Evolutionary conservation across 129 eudicot species (phyloP), one percentile per base, ranked within the genome.

Genomic region (Ambrosia artemisiifolia): DNA sequence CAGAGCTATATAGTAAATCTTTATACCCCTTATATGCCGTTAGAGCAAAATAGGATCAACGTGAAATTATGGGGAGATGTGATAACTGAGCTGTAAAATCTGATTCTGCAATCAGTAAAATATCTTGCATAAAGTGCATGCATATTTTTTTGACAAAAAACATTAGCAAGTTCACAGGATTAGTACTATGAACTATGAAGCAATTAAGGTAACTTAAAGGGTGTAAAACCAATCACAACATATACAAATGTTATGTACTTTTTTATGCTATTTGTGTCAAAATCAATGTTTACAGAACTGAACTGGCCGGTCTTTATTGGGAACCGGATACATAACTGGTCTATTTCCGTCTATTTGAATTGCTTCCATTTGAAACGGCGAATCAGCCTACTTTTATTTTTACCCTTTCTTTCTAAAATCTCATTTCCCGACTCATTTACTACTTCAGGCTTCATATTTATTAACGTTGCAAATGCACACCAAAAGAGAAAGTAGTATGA

Each of bases 21-120:
- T 66, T 38, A 46, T 40, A 66, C 40, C 57, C 71, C 20, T 24
- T 66, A 44, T 65, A 18, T 65, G 20, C 55, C 55, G 43, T 34
- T 14, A 33, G 19, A 62, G 20, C n/a, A 35, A 12, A 62, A 62
- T 2, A 62, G 6, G 44, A 14, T 62, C 24, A 62, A 19, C 14
- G 67, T 62, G 67, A 34, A 62, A 6, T 62, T 34, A 35, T 6
- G 20, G 44, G 66, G 46, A 34, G 38, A 33, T 62, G 67, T 62
- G 28, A 62, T 33, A 33, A 33, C 28, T 62, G 44, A 62, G 67
- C 46, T 62, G 67, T 33, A 62, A 30, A 34, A 7, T 61, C n/a
- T 63, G 67, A 63, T 35, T 63, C 16, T 63, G 67, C 67, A 14
- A 14, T 63, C 12, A 20, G 67, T 63, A 63, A 34, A n/a, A 63